Percentiles rank a stretch among this genome's conserved stretches.
These are phyloP conservation scores for Neonectria ditissima DNA, from an alignment of 2,329 filamentous ascomycete species.

Conservation along the genomic window DNA sequence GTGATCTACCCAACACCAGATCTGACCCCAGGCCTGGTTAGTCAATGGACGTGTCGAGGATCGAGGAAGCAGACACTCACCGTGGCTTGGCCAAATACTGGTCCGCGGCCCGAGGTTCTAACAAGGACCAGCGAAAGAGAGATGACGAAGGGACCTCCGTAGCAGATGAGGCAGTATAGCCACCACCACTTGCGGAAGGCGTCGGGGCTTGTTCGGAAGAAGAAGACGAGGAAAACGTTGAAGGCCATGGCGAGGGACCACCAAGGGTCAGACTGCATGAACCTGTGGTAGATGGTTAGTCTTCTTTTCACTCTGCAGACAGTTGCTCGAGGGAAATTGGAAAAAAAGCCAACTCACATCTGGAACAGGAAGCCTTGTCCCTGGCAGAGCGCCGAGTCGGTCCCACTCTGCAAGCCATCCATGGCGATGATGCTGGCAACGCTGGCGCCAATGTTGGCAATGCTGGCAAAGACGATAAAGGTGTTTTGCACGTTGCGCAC, in stretches of 20 bases:
- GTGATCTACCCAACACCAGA: slow-evolving; percentile 72
- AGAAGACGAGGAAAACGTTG: slow-evolving; percentile 81
- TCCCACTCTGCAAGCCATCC: slow-evolving; percentile 68
- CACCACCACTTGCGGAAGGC: slow-evolving; percentile 80
- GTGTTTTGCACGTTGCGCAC: slow-evolving; percentile 71
- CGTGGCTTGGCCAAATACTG: slow-evolving; percentile 68
- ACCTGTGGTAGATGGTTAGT: slow-evolving; percentile 60
- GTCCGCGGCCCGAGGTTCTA: slow-evolving; percentile 49
- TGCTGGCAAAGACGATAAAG: slow-evolving; percentile 71
- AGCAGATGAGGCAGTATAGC: slow-evolving; percentile 77
- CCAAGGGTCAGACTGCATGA: slow-evolving; percentile 80
- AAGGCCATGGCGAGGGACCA: slow-evolving; percentile 87
- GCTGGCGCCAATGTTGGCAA: slow-evolving; percentile 70
- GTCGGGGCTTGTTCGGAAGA: slow-evolving; percentile 69
- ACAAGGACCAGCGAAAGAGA: slow-evolving; percentile 74
- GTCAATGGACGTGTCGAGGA: not conserved
- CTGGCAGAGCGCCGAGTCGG: slow-evolving; percentile 69
- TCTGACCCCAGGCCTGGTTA: slow-evolving; percentile 50
- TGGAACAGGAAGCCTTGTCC: slow-evolving; percentile 72
- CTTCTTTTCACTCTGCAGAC: not conserved
- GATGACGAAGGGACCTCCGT: slow-evolving; percentile 77
- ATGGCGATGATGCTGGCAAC: slow-evolving; percentile 78
- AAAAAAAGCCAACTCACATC: slow-evolving; percentile 63
- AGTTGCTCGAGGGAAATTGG: slow-evolving; percentile 51
- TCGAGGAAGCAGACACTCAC: slow-evolving; percentile 51